Evolutionary conservation across 768 basidiomycete genomes (phyloP).

Genomic region (Boletus insuetus): DNA sequence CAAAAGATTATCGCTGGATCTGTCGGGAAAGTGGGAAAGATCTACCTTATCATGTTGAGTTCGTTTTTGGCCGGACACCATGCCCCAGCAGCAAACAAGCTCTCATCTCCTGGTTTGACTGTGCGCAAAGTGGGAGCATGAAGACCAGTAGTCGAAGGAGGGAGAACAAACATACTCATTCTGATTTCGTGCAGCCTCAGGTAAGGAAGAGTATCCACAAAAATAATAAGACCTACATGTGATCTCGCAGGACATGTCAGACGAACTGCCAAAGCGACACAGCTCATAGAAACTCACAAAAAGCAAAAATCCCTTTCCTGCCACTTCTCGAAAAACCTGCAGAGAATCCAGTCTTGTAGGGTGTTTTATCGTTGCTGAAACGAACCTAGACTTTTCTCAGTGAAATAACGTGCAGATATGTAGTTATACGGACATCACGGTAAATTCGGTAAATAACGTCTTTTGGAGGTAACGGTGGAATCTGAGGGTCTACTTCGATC

Average conservation of each 20-base stretch:
- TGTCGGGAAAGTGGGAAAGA: not conserved
- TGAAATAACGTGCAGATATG: not conserved
- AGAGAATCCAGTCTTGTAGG: constrained; percentile 83
- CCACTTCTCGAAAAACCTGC: constrained; percentile 88
- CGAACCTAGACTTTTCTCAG: constrained; percentile 51
- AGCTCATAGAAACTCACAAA: constrained; percentile 51
- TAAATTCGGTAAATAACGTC: constrained; percentile 93
- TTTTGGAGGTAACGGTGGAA: constrained; percentile 86
- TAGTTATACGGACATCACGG: constrained; percentile 58
- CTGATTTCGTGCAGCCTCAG: constrained; percentile 7
- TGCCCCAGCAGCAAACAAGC: constrained; percentile 72
- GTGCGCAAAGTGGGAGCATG: constrained; percentile 8
- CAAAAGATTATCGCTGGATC: not conserved
- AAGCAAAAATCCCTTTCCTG: constrained; percentile 85
- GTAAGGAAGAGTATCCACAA: not conserved
- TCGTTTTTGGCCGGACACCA: constrained; percentile 83
- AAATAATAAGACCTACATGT: constrained; percentile 11
- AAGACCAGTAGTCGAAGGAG: not conserved
- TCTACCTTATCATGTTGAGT: constrained; percentile 68
- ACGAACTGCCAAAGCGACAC: not conserved
- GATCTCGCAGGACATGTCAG: constrained; percentile 23
- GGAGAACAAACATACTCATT: constrained; percentile 15
- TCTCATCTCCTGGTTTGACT: constrained; percentile 69
- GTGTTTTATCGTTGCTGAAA: constrained; percentile 94
- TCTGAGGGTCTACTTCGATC: constrained; percentile 71